phyloP scores from a whole-genome alignment of 2,329 filamentous ascomycete species.

The Lithohypha guttulata region DNA sequence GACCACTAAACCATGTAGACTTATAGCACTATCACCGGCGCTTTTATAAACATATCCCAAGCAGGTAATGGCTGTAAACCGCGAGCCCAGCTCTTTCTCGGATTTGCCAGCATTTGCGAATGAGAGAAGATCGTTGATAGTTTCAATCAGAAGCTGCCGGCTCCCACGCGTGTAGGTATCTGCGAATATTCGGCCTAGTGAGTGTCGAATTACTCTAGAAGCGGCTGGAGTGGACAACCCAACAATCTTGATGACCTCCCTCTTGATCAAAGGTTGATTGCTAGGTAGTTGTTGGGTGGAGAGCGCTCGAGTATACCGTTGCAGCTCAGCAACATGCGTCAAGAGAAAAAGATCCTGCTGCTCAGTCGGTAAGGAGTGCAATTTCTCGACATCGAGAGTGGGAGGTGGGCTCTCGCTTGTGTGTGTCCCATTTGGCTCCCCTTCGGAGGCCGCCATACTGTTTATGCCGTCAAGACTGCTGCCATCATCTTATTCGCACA shows the following conservation, averaged over 20 bases:
- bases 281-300: slow-evolving; percentile 70
- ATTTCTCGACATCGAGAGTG: slow-evolving; percentile 81
- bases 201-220: slow-evolving; percentile 80
- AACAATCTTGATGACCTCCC: slow-evolving; percentile 85
- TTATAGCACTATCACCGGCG: slow-evolving; percentile 88
- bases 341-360: slow-evolving; percentile 93
- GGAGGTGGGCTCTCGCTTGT: slow-evolving; percentile 11
- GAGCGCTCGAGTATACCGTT: slow-evolving; percentile 65
- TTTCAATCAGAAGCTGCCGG: slow-evolving; percentile 85
- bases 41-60: slow-evolving; percentile 80
- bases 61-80: slow-evolving; percentile 79
- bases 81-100: slow-evolving; percentile 66
- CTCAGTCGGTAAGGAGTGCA: slow-evolving; percentile 79
- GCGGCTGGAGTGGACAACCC: slow-evolving; percentile 70
- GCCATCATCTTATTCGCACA: no score
- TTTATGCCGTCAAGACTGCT: no score
- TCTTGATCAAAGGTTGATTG: slow-evolving; percentile 86
- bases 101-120: slow-evolving; percentile 64
- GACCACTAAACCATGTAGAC: slow-evolving; percentile 64
- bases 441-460: neutral
- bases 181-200: slow-evolving; percentile 72
- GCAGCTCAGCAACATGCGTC: slow-evolving; percentile 73
- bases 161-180: slow-evolving; percentile 77
- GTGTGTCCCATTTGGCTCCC: neutral
- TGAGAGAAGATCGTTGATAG: slow-evolving; percentile 72